phyloP scores from a whole-genome alignment of 2,329 filamentous ascomycete species.

The Fusarium hainanense region DNA sequence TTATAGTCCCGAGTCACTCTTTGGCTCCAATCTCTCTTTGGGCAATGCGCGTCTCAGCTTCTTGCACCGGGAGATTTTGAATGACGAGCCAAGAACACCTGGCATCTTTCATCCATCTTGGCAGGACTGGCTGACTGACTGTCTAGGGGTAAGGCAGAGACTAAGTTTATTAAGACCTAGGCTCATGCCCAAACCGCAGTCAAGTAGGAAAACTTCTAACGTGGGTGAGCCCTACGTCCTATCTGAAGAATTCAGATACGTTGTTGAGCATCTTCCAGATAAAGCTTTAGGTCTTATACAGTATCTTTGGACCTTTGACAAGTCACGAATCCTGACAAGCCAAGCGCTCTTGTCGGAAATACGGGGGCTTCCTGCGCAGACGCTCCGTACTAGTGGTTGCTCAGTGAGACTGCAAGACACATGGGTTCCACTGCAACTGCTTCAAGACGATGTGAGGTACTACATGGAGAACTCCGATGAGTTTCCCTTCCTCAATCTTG shows the following conservation, averaged over 20 bases:
- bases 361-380: not conserved
- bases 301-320: conserved; percentile 22
- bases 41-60: not conserved
- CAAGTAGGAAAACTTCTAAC: not conserved
- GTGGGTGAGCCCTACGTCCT: not conserved
- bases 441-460: not conserved
- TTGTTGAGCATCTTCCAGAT: conserved; percentile 14
- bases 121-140: conserved; percentile 22
- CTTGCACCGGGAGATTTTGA: not conserved
- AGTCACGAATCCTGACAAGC: not conserved
- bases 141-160: conserved; percentile 8
- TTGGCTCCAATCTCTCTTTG: conserved; percentile 2
- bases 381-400: conserved; percentile 4
- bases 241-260: conserved; percentile 3
- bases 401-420: not conserved
- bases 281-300: conserved; percentile 20
- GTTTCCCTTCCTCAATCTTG: conserved; percentile 33
- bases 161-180: conserved; percentile 3
- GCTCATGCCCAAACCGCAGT: not conserved
- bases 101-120: not conserved
- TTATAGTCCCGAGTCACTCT: conserved; percentile 15
- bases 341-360: not conserved
- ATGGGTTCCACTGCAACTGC: conserved; percentile 2
- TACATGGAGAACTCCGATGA: conserved; percentile 13
- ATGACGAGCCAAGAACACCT: not conserved